A percentile compares a stretch with the other conserved stretches of the same genome.
These are phyloP conservation scores for Aspergillus homomorphus DNA, from an alignment of 495 filamentous ascomycete genomes.

Conservation along the genomic window DNA sequence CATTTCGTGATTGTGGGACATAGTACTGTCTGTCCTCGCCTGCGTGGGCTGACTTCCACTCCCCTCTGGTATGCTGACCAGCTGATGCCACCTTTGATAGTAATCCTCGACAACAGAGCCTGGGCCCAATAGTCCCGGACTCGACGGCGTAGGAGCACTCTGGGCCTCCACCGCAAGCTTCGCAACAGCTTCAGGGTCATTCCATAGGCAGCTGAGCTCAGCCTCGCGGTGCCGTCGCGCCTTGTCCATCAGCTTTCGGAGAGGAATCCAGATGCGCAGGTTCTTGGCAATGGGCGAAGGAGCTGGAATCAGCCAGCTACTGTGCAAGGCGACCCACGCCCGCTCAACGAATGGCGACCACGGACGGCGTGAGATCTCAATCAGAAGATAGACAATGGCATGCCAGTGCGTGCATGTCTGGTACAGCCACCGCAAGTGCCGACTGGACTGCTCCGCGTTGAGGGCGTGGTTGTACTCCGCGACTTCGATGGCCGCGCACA, in stretches of 20 bases:
- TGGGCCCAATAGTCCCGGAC: not conserved
- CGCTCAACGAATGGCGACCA: conserved; percentile 59
- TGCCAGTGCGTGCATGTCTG: conserved; percentile 76
- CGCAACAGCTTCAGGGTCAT: not conserved
- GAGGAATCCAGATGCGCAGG: not conserved
- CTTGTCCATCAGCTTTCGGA: not conserved
- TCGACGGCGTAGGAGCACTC: not conserved
- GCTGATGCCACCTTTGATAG: not conserved
- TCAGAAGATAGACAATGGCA: conserved; percentile 62
- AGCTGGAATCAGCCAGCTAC: not conserved
- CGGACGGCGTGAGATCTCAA: conserved; percentile 64
- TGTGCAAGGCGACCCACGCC: conserved; percentile 51
- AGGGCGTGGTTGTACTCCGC: conserved; percentile 63
- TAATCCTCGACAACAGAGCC: not conserved
- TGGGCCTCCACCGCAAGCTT: not conserved
- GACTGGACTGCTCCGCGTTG: conserved; percentile 54
- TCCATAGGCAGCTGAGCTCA: not conserved
- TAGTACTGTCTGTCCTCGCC: not conserved
- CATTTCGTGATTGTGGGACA: not conserved
- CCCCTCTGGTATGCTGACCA: not conserved
- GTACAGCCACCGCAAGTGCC: conserved; percentile 74
- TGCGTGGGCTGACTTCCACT: not conserved
- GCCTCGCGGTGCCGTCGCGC: not conserved
- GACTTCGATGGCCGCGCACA: conserved; percentile 66
- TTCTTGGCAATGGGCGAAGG: not conserved